phyloP scores from a whole-genome alignment of 2,329 filamentous ascomycete genomes.

The Geosmithia flava region DNA sequence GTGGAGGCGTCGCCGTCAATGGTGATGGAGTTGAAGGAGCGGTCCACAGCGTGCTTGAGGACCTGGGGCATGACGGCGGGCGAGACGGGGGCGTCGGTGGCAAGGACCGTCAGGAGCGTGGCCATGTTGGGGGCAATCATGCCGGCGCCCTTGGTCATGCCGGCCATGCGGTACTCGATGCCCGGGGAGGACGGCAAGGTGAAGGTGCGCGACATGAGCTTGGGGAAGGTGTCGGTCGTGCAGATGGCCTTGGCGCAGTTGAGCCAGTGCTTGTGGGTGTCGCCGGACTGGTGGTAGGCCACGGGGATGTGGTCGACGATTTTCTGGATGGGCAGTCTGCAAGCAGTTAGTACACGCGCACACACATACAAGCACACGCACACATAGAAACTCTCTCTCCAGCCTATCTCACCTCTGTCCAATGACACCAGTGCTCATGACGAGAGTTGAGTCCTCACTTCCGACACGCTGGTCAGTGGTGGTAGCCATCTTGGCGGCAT shows the following conservation, averaged over 20 bases:
- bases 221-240: constrained; percentile 97
- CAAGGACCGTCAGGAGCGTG: constrained; percentile 81
- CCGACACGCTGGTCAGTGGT: constrained; percentile 57
- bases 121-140: constrained; percentile 99
- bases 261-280: constrained; percentile 77
- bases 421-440: constrained; percentile 98
- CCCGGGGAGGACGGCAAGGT: constrained; percentile 67
- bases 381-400: background rate
- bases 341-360: background rate
- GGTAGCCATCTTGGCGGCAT: constrained; percentile 73
- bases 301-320: constrained; percentile 74
- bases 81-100: constrained; percentile 77
- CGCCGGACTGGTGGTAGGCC: constrained; percentile 59
- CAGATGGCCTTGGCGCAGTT: constrained; percentile 81
- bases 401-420: constrained; percentile 57
- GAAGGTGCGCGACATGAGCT: constrained; percentile 79
- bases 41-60: constrained; percentile 62
- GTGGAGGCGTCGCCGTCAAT: constrained; percentile 96
- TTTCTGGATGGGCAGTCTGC: constrained; percentile 75
- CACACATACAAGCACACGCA: too few relatives aligned
- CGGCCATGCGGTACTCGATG: constrained; percentile 71
- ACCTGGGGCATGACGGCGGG: constrained; percentile 54
- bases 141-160: constrained; percentile 94
- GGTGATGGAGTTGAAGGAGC: constrained; percentile 92
- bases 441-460: constrained; percentile 52